Conservation (phyloP, 106 monocot genomes). For the Narthecium ossifragum region DNA sequence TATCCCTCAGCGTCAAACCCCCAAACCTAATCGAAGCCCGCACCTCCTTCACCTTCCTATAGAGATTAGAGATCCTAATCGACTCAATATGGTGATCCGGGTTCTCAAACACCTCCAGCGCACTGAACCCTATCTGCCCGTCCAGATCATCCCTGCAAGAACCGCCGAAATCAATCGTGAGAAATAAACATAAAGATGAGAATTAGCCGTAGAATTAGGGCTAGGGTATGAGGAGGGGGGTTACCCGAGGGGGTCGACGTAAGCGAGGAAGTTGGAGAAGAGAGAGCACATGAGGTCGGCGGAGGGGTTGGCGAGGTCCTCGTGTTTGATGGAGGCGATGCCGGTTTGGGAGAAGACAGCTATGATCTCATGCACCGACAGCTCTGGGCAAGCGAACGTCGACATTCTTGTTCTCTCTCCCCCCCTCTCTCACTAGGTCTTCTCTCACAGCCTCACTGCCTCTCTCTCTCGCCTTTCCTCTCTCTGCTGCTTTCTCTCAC, state of each 20-base stretch:
- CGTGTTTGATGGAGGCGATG: conserved; percentile 17
- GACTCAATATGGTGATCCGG: conserved; percentile 45
- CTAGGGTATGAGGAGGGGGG: no score
- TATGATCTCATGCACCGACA: conserved; percentile 26
- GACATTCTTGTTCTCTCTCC: conserved; percentile 9
- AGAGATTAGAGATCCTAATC: conserved; percentile 25
- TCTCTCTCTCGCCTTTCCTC: neutral
- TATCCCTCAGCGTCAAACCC: conserved; percentile 39
- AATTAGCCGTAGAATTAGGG: no score
- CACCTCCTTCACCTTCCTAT: conserved; percentile 26
- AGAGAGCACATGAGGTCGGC: conserved; percentile 26
- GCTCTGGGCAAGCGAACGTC: conserved; percentile 28
- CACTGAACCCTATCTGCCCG: conserved; percentile 48
- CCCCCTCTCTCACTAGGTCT: neutral
- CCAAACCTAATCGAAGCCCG: conserved; percentile 29
- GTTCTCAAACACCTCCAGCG: conserved; percentile 57
- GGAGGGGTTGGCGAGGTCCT: conserved; percentile 33
- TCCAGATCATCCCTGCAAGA: conserved; percentile 35
- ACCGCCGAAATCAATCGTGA: neutral
- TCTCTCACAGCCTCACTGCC: neutral
- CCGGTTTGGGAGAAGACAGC: conserved; percentile 10
- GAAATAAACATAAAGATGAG: neutral
- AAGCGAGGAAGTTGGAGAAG: conserved; percentile 31
- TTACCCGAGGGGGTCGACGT: conserved; percentile 39
- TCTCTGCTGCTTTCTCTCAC: no score